Evolutionary conservation across 768 basidiomycete genomes (phyloP).

Genomic region (Macrolepiota dolichaula): DNA sequence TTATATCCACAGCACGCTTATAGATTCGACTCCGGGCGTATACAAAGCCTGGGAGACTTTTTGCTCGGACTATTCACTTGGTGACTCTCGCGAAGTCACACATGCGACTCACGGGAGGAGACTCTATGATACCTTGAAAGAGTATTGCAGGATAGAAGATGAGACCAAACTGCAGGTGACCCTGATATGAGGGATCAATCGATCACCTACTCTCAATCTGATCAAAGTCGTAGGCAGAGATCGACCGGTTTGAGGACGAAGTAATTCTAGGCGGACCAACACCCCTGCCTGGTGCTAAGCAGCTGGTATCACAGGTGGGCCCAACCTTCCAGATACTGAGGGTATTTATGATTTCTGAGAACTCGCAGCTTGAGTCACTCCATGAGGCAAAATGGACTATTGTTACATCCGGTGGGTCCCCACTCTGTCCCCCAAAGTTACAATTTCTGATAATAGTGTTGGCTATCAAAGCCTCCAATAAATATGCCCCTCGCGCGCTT

Average conservation of each 20-base stretch:
- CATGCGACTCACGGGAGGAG: constrained; percentile 75
- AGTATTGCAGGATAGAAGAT: constrained; percentile 62
- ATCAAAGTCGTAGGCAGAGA: constrained; percentile 43
- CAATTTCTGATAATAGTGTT: background rate
- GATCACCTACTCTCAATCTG: background rate
- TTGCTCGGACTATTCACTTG: constrained; percentile 55
- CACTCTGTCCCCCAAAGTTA: background rate
- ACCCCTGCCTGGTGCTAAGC: constrained; percentile 62
- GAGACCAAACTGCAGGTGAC: constrained; percentile 54
- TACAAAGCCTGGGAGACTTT: constrained; percentile 74
- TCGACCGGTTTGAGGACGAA: constrained; percentile 73
- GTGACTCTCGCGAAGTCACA: constrained; percentile 41
- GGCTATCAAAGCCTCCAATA: constrained; percentile 56
- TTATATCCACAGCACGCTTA: constrained; percentile 50
- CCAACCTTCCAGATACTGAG: background rate
- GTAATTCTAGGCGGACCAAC: constrained; percentile 64
- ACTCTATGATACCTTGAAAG: constrained; percentile 69
- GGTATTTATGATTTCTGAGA: background rate
- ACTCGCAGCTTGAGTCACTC: constrained; percentile 26
- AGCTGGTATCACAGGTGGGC: constrained; percentile 52
- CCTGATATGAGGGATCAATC: constrained; percentile 4
- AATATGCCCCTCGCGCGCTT: constrained; percentile 68
- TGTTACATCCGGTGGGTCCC: constrained; percentile 66
- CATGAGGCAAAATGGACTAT: constrained; percentile 67
- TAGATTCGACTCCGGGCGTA: constrained; percentile 87